Evolutionary conservation across 129 eudicot genomes (phyloP), one percentile per base, ranked within the genome.

Genomic region (Centaurea solstitialis): DNA sequence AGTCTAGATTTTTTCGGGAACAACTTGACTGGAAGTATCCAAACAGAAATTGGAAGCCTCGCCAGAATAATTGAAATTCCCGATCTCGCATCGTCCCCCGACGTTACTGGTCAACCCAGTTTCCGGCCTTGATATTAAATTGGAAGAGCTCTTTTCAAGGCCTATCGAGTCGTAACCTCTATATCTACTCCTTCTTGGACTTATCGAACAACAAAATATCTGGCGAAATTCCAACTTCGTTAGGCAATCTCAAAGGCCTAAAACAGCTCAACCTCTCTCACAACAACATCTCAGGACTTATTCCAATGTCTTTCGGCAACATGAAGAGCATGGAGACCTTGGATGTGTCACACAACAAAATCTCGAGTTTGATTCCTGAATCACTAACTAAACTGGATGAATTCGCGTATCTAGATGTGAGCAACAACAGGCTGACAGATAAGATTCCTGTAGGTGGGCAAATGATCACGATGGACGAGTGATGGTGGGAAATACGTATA

Each of bases 1-100:
- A 83, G 86, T 33, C 86, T 89, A 23, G 92, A 89, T 73, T 66
- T 89, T 17, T 86, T 88, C 0, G 18, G 11, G 61, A 89, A 89
- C 69, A 79, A 45, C 13, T 43, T 88, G 41, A 69, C 17, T 0
- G 86, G 83, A 62, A 81, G 74, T 76, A 81, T 86, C 10, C 90
- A 88, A 5, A 0, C 43, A 0, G 83, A 50, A 18, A 17, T 88
- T 0, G 86, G 82, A 69, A 77, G 65, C 35, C 78, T 86, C 3
- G 9, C 1, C 3, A 81, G 85, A 64, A 81, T 84, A 90, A 75
- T 81, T 7, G 38, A 40, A 35, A 76, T 76, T 3, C 83, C 85
- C 8, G 6, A 37, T 8, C 37, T 33, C 37, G 37, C 37, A 33
- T 33, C 37, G 4, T 33, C 5, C 37, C 2, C 37, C 37, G 37